These are phyloP conservation scores for Geotrichum fermentans DNA, from an alignment of 1,139 yeast genomes.

Conservation along the genomic window DNA sequence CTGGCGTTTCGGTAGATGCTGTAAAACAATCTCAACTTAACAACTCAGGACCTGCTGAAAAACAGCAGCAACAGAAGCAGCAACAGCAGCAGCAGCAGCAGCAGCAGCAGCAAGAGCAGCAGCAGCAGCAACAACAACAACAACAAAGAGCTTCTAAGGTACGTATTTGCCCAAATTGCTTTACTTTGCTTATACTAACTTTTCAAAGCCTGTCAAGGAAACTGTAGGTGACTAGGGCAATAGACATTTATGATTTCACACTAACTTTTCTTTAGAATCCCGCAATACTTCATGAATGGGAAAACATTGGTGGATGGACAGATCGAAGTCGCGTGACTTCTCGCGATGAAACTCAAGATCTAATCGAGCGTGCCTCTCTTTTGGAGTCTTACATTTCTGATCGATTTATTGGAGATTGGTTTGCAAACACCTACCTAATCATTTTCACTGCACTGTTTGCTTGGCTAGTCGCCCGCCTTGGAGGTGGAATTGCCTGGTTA, in stretches of 20 bases:
- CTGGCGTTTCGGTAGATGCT: conserved; percentile 19
- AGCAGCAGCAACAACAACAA: no score
- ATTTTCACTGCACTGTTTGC: conserved; percentile 63
- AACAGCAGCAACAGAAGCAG: conserved; percentile 10
- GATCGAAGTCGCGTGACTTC: conserved; percentile 57
- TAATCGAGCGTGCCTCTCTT: conserved; percentile 61
- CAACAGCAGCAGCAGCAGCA: no score
- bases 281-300: conserved; percentile 62
- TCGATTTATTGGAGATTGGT: conserved; percentile 87
- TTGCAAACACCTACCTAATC: conserved; percentile 74
- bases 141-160: no score
- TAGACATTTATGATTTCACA: no score
- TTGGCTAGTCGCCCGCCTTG: conserved; percentile 73
- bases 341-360: conserved; percentile 57
- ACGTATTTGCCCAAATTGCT: no score
- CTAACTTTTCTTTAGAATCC: no score
- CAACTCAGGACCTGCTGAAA: neutral
- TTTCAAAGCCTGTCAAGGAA: no score
- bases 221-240: no score
- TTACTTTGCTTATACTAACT: no score
- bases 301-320: conserved; percentile 85
- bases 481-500: conserved; percentile 74
- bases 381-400: conserved; percentile 71
- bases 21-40: neutral
- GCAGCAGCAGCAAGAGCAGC: no score